These are phyloP conservation scores for Talaromyces borbonicus DNA, from an alignment of 495 filamentous ascomycete genomes.

Conservation along the genomic window DNA sequence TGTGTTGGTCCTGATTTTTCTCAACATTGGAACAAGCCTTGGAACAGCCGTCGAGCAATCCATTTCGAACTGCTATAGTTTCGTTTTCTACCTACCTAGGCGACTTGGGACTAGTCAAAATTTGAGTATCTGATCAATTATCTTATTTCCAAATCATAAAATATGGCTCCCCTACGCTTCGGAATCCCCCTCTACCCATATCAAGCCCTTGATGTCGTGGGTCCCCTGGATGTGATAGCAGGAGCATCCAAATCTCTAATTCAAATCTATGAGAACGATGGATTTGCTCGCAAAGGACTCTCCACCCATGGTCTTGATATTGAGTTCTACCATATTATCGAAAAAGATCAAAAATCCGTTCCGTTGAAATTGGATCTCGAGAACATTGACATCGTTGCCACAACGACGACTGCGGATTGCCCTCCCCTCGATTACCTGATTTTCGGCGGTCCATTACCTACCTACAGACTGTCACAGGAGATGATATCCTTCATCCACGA, in stretches of 20 bases:
- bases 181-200: slow-evolving; percentile 17
- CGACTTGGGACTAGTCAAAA: neutral
- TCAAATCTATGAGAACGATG: slow-evolving; percentile 1
- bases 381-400: slow-evolving; percentile 14
- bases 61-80: too few species aligned
- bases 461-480: neutral
- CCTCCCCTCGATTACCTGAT: slow-evolving; percentile 21
- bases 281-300: neutral
- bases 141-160: too few species aligned
- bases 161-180: slow-evolving; percentile 20
- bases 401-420: slow-evolving; percentile 15
- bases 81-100: too few species aligned
- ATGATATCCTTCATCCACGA: slow-evolving; percentile 6
- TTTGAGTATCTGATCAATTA: neutral
- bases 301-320: slow-evolving; percentile 12
- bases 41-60: too few species aligned
- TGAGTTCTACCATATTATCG: slow-evolving; percentile 23
- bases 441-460: slow-evolving; percentile 16
- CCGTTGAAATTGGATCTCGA: slow-evolving; percentile 16
- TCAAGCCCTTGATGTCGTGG: slow-evolving; percentile 25
- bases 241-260: slow-evolving; percentile 7
- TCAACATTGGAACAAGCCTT: too few species aligned
- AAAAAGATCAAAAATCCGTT: slow-evolving; percentile 12
- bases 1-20: too few species aligned
- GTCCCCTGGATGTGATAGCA: slow-evolving; percentile 20